Evolutionary conservation across 768 basidiomycete genomes (phyloP).

Genomic region (Termitomyces sp.): DNA sequence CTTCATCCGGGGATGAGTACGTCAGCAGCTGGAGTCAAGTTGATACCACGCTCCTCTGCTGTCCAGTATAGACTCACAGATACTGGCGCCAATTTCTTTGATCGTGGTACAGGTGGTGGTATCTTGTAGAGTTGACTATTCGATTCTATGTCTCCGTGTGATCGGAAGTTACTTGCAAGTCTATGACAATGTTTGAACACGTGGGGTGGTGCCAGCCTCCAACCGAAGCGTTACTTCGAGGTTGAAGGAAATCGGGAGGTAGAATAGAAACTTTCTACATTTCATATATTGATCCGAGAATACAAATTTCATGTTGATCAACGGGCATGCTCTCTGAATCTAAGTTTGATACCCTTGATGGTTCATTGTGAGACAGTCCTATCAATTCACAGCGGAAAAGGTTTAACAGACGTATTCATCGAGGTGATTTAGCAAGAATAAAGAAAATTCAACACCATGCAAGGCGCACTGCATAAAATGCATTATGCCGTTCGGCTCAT

Average conservation of each 20-base stretch:
- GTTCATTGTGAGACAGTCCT: no score
- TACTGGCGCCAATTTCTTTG: constrained; percentile 59
- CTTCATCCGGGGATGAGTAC: constrained; percentile 52
- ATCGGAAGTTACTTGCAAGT: background rate
- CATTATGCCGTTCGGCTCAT: constrained; percentile 12
- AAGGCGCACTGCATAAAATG: constrained; percentile 15
- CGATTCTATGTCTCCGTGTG: background rate
- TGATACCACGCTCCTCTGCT: constrained; percentile 48
- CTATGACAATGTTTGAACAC: background rate
- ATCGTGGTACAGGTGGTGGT: constrained; percentile 62
- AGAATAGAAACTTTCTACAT: no score
- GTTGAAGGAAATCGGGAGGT: no score
- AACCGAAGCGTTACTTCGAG: no score
- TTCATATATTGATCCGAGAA: no score
- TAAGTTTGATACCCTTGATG: no score
- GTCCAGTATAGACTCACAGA: constrained; percentile 73
- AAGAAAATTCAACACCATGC: constrained; percentile 4
- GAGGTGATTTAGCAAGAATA: background rate
- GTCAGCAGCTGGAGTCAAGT: constrained; percentile 24
- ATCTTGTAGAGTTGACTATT: constrained; percentile 32
- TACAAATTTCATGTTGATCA: no score
- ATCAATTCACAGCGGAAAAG: no score
- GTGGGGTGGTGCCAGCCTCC: background rate
- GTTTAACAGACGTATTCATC: no score
- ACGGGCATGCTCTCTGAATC: no score